Conservation (phyloP, 345 rosid species). For the Lepidium sativum region DNA sequence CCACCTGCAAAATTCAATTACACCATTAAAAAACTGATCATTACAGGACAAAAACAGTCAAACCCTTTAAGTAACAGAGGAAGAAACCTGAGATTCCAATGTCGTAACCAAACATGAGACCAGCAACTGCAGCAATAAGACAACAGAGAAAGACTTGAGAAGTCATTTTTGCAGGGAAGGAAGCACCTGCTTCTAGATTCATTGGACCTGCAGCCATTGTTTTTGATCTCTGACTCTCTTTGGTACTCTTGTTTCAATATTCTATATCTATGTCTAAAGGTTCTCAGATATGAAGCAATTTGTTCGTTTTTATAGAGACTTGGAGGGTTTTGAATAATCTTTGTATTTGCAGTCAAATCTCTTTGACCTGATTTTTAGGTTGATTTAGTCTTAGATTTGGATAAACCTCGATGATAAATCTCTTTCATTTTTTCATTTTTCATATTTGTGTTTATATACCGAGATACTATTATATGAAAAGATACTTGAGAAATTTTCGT, state of each 20-base stretch:
- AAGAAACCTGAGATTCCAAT: constrained; percentile 50
- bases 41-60: background rate
- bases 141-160: constrained; percentile 30
- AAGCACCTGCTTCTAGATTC: background rate
- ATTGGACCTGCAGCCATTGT: constrained; percentile 2
- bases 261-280: background rate
- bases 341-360: background rate
- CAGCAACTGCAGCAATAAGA: constrained; percentile 62
- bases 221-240: background rate
- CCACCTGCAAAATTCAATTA: constrained; percentile 39
- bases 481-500: background rate
- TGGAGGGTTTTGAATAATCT: background rate
- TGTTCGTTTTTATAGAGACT: background rate
- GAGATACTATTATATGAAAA: background rate
- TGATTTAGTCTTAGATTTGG: background rate
- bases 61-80: background rate
- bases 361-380: background rate
- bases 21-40: background rate
- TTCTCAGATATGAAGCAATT: too few relatives aligned
- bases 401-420: background rate
- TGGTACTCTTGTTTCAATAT: background rate
- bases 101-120: constrained; percentile 64
- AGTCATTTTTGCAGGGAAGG: constrained; percentile 23
- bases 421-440: background rate
- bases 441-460: background rate